A percentile compares a stretch with the other conserved stretches of the same genome.
Evolutionary conservation across 108 stramenopile genomes (phyloP).

Genomic region (Aurantiochytrium sp.): DNA sequence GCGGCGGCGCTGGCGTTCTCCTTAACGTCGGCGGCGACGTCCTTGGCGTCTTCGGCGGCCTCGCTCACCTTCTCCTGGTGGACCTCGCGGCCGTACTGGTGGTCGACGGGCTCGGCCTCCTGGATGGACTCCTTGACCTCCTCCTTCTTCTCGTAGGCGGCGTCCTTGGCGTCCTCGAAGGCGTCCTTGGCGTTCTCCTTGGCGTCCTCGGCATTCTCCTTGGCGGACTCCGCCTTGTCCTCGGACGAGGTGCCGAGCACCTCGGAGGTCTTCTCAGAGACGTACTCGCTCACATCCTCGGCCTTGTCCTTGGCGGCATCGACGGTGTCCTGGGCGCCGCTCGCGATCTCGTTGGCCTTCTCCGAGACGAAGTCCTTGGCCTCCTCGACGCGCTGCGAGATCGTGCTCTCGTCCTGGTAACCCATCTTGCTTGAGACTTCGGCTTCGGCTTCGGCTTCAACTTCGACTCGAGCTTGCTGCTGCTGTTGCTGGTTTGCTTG

Average conservation of each 20-base stretch:
- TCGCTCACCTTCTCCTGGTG: background rate
- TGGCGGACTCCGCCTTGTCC: background rate
- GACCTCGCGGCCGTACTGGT: background rate
- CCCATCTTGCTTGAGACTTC: background rate
- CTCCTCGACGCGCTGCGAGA: constrained; percentile 6
- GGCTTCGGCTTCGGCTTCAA: no score
- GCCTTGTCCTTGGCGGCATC: background rate
- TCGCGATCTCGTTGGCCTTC: background rate
- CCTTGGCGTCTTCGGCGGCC: background rate
- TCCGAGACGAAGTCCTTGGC: background rate
- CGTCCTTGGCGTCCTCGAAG: background rate
- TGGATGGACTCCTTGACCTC: background rate
- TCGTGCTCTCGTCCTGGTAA: background rate
- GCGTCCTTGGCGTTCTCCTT: background rate
- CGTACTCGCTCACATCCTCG: background rate
- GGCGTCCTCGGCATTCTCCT: background rate
- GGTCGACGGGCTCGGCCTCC: background rate
- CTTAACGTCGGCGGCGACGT: background rate
- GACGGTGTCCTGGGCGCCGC: background rate
- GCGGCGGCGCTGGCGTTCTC: background rate
- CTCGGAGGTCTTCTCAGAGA: background rate
- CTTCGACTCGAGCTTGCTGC: no score
- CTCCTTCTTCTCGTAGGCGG: background rate
- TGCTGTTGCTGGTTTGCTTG: no score
- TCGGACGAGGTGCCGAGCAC: no score